Evolutionary conservation across 768 basidiomycete genomes (phyloP), one percentile per base, ranked within the genome.

Genomic region (Xerocomellus amylosporus): DNA sequence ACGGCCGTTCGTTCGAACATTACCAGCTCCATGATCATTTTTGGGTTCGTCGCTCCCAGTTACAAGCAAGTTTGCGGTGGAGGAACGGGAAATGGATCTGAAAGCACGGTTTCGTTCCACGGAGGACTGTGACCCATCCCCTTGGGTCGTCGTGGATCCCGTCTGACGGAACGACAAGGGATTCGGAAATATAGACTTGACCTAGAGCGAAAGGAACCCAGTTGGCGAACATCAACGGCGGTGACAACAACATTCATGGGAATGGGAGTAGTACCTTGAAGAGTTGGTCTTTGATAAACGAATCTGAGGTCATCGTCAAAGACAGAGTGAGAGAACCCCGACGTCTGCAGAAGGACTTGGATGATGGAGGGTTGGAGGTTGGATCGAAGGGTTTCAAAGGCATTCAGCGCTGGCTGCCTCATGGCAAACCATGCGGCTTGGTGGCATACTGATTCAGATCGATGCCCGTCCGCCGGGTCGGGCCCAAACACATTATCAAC

Each of bases 371-470:
- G 49, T 50, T 51, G 50, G 33, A 53, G 43, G 55, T 26, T 43
- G 43, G 20, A 44, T 34, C 51, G 40, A 50, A 54, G 19, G 50
- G 53, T 24, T 37, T 20, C 37, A 33, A 56, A 36, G 14, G 46
- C 37, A 46, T 55, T 28, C 47, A 46, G 40, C 38, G 33, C 36
- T 44, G 38, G 48, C 43, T 50, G 66, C 66, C 64, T 66, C 65
- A 55, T 66, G 65, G 60, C 45, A 2, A 34, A 54, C 57, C 61
- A 58, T 64, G 67, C 61, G 54, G 57, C 26, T 10, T 43, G 22
- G 22, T 51, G 36, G 45, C 44, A 28, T 24, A 17, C 24, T 40
- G 40, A 68, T 2, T 24, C 24, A 24, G 2, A 9, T 3, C 49
- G 56, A 49, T 62, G 36, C 37, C 46, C n/a, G 41, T 42, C 17